Percentiles rank a stretch among this genome's conserved stretches.
phyloP scores from a whole-genome alignment of 768 basidiomycete species.

The Russula sp. region DNA sequence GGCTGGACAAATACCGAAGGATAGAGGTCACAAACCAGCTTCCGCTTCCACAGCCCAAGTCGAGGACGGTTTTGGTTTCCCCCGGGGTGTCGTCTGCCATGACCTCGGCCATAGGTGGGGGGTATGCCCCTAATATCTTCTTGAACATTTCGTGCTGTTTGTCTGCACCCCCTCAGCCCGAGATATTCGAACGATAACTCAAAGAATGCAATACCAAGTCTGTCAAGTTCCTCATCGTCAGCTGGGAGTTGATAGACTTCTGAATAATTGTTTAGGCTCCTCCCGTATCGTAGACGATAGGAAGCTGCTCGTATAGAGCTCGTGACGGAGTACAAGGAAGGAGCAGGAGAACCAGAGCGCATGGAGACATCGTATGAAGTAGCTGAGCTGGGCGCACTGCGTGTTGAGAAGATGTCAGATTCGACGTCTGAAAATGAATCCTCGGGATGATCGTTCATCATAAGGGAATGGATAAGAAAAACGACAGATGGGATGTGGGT shows the following conservation, averaged over 20 bases:
- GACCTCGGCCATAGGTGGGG: constrained; percentile 49
- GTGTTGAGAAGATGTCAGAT: constrained; percentile 42
- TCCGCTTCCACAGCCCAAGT: constrained; percentile 77
- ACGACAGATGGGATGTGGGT: constrained; percentile 5
- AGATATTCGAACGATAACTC: not conserved
- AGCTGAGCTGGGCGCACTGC: constrained; percentile 41
- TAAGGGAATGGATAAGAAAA: constrained; percentile 12
- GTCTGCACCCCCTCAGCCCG: constrained; percentile 36
- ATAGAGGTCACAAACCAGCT: constrained; percentile 47
- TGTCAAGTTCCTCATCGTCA: constrained; percentile 68
- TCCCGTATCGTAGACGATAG: constrained; percentile 61
- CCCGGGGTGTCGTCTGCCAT: constrained; percentile 55
- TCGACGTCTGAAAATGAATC: constrained; percentile 37
- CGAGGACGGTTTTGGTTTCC: constrained; percentile 57
- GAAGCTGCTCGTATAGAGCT: constrained; percentile 54
- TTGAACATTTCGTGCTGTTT: constrained; percentile 63
- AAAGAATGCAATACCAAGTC: constrained; percentile 44
- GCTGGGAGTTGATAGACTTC: constrained; percentile 75
- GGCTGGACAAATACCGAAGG: not conserved
- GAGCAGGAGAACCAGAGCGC: constrained; percentile 59
- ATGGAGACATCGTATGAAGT: constrained; percentile 57
- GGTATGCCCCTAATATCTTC: constrained; percentile 62
- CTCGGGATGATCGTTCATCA: constrained; percentile 27
- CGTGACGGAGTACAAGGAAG: constrained; percentile 64
- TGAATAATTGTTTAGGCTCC: constrained; percentile 69